Conservation (phyloP, 352 stramenopile species). For the Phytophthora meadii region DNA sequence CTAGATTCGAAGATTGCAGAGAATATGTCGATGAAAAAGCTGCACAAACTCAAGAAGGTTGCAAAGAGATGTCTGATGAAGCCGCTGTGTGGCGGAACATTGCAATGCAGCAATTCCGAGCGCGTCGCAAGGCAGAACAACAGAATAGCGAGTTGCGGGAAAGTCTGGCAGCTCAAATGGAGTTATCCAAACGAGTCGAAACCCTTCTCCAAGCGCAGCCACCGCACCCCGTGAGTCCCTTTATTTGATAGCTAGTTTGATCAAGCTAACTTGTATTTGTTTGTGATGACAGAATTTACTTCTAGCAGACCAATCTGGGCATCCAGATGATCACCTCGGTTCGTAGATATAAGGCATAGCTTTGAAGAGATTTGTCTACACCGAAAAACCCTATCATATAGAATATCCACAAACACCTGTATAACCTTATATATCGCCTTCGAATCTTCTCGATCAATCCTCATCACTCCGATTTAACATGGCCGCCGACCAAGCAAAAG, state of each 20-base stretch:
- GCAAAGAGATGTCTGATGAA: background rate
- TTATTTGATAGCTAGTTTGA: no score
- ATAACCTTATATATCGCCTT: no score
- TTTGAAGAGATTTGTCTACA: no score
- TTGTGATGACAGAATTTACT: background rate
- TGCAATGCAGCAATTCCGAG: slow-evolving; percentile 32
- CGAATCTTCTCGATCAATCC: background rate
- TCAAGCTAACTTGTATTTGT: no score
- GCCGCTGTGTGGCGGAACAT: slow-evolving; percentile 11
- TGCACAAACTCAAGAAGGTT: background rate
- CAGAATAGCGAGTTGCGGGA: slow-evolving; percentile 23
- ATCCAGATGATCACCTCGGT: no score
- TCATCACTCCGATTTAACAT: slow-evolving; percentile 35
- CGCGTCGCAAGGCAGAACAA: slow-evolving; percentile 20
- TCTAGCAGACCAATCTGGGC: background rate
- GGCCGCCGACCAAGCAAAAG: slow-evolving; percentile 89
- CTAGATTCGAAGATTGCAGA: no score
- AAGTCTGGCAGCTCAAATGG: slow-evolving; percentile 14
- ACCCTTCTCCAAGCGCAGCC: slow-evolving; percentile 20
- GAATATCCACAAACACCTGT: no score
- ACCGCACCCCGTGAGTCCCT: slow-evolving; percentile 13
- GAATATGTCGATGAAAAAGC: slow-evolving; percentile 2
- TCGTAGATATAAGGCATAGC: no score
- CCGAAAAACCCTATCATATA: no score
- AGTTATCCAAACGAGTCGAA: slow-evolving; percentile 31